Percentiles rank a stretch among this genome's conserved stretches.
phyloP scores from a whole-genome alignment of 2,329 filamentous ascomycete genomes.

The Beauveria pseudobassiana region DNA sequence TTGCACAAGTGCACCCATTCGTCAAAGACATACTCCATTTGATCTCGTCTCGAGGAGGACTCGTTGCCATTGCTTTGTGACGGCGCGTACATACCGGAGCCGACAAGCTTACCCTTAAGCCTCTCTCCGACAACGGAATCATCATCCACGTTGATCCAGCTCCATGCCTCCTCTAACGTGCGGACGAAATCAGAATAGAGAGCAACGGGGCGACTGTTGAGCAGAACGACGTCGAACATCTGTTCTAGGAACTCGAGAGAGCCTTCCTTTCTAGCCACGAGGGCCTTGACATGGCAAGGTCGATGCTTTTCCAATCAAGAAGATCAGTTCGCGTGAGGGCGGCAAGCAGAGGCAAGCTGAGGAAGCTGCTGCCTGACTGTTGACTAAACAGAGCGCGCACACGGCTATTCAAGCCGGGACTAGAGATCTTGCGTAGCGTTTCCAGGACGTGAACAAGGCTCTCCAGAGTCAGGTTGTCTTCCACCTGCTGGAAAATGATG shows the following conservation, averaged over 20 bases:
- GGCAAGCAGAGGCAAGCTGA: conserved; percentile 50
- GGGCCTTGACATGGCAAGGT: conserved; percentile 62
- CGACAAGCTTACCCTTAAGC: conserved; percentile 56
- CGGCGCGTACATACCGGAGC: conserved; percentile 32
- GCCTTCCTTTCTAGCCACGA: conserved; percentile 61
- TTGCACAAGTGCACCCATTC: conserved; percentile 85
- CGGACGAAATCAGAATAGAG: conserved; percentile 80
- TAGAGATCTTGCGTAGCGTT: conserved; percentile 52
- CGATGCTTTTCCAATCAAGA: conserved; percentile 57
- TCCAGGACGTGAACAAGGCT: conserved; percentile 56
- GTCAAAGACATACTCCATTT: conserved; percentile 91
- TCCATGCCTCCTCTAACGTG: conserved; percentile 72
- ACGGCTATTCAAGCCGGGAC: conserved; percentile 44
- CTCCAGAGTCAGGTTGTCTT: conserved; percentile 51
- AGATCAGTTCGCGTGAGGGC: conserved; percentile 53
- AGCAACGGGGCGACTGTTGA: conserved; percentile 69
- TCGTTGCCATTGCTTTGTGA: conserved; percentile 42
- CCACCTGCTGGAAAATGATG: conserved; percentile 47
- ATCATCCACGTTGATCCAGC: conserved; percentile 72
- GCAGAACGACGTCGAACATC: conserved; percentile 69
- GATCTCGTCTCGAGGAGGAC: conserved; percentile 56
- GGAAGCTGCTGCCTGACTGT: conserved; percentile 47
- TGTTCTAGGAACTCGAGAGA: conserved; percentile 75
- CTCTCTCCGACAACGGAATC: conserved; percentile 56
- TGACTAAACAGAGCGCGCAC: conserved; percentile 50